Conservation (phyloP, 148 eudicot genomes). For the Amaranthus palmeri region DNA sequence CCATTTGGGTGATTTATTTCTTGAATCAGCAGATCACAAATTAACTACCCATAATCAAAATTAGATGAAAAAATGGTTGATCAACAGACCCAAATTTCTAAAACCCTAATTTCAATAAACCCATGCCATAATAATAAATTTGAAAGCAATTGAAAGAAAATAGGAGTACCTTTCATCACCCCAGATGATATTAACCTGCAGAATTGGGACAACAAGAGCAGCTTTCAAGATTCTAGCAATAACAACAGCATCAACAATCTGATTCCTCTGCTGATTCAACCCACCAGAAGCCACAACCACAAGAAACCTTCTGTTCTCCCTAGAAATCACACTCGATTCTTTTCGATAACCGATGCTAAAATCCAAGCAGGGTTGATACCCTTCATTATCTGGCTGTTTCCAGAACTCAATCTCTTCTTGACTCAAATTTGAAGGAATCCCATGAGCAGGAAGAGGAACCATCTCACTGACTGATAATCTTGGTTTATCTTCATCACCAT, state of each 20-base stretch:
- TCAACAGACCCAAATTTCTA: too few species aligned
- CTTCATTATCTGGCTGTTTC: constrained; percentile 55
- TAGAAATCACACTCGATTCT: constrained; percentile 34
- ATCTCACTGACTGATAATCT: constrained; percentile 38
- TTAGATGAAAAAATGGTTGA: too few species aligned
- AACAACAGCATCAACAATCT: constrained; percentile 69
- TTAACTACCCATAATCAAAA: too few species aligned
- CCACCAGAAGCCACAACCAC: constrained; percentile 72
- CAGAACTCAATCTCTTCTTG: constrained; percentile 47
- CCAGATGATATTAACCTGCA: constrained; percentile 65
- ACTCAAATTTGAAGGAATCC: constrained; percentile 27
- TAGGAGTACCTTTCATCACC: constrained; percentile 56
- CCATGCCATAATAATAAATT: too few species aligned
- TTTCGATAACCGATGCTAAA: constrained; percentile 47
- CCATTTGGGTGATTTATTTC: too few species aligned
- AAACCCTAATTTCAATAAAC: too few species aligned
- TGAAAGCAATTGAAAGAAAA: neutral
- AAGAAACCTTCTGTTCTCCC: constrained; percentile 49
- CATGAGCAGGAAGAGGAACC: constrained; percentile 56
- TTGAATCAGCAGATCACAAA: too few species aligned
- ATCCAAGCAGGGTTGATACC: constrained; percentile 56
- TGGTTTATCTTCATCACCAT: neutral
- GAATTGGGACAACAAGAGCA: constrained; percentile 59
- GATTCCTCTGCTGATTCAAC: constrained; percentile 64
- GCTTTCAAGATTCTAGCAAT: constrained; percentile 72